These are phyloP conservation scores for Fraxinus quadrangulata DNA, from an alignment of 257 asterid species.

Conservation along the genomic window DNA sequence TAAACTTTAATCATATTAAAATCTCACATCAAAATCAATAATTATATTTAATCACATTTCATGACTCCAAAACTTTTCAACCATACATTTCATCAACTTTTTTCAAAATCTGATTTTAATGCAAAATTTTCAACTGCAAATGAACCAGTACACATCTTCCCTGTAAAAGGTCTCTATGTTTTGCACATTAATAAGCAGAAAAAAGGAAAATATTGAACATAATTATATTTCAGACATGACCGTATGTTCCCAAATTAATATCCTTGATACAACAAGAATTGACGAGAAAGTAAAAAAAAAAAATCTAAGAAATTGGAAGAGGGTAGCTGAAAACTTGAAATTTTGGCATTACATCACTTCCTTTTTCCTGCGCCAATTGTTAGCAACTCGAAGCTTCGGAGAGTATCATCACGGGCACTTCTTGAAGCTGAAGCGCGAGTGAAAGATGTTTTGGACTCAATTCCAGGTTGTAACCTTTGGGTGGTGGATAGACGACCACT, in stretches of 20 bases:
- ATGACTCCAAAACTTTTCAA: no score
- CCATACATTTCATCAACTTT: no score
- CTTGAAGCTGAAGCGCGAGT: constrained; percentile 55
- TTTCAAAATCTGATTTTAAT: background rate
- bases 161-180: background rate
- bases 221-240: background rate
- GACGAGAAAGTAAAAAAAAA: background rate
- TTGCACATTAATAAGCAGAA: background rate
- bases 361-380: constrained; percentile 73
- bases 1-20: no score
- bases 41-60: no score
- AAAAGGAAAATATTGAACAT: background rate
- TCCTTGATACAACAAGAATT: constrained; percentile 2
- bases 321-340: background rate
- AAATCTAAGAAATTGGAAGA: background rate
- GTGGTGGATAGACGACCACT: constrained; percentile 61
- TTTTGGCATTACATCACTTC: constrained; percentile 36
- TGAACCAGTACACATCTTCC: background rate
- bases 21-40: no score
- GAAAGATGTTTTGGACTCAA: constrained; percentile 74
- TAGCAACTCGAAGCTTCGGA: constrained; percentile 76
- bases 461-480: constrained; percentile 74
- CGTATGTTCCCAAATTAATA: background rate
- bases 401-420: constrained; percentile 68
- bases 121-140: background rate